A percentile compares a stretch with the other conserved stretches of the same genome.
These are phyloP conservation scores for Sarcodon aspratus DNA, from an alignment of 768 basidiomycete genomes.

Conservation along the genomic window DNA sequence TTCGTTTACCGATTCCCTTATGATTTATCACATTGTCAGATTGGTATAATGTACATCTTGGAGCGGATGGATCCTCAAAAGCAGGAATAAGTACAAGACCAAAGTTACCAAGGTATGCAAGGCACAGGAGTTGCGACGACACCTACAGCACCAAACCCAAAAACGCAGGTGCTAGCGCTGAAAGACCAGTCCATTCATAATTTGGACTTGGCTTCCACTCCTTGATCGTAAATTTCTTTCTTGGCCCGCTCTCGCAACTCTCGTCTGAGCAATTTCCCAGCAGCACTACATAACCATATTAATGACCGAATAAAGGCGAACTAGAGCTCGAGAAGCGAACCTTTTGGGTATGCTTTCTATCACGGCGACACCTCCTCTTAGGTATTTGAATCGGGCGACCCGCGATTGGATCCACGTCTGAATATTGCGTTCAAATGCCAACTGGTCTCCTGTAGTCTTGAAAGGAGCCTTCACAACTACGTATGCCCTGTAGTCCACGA, in stretches of 20 bases:
- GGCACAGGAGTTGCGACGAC: too few species aligned
- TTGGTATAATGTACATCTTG: too few species aligned
- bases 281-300: slow-evolving; percentile 36
- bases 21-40: too few species aligned
- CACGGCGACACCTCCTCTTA: slow-evolving; percentile 62
- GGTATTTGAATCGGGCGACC: slow-evolving; percentile 64
- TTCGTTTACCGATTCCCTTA: too few species aligned
- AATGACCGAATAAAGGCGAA: neutral
- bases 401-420: slow-evolving; percentile 58
- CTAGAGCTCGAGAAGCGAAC: slow-evolving; percentile 19
- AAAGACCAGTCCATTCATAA: too few species aligned
- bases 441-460: slow-evolving; percentile 21
- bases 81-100: too few species aligned
- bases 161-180: too few species aligned
- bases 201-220: too few species aligned
- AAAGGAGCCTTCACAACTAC: slow-evolving; percentile 36
- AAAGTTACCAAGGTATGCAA: too few species aligned
- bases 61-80: too few species aligned
- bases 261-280: slow-evolving; percentile 81
- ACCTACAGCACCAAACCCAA: too few species aligned
- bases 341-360: slow-evolving; percentile 61
- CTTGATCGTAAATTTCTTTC: slow-evolving; percentile 23
- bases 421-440: slow-evolving; percentile 37
- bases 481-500: slow-evolving; percentile 36
- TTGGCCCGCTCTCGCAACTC: slow-evolving; percentile 63